phyloP scores from a whole-genome alignment of 345 rosid genomes.

The Combretum micranthum region DNA sequence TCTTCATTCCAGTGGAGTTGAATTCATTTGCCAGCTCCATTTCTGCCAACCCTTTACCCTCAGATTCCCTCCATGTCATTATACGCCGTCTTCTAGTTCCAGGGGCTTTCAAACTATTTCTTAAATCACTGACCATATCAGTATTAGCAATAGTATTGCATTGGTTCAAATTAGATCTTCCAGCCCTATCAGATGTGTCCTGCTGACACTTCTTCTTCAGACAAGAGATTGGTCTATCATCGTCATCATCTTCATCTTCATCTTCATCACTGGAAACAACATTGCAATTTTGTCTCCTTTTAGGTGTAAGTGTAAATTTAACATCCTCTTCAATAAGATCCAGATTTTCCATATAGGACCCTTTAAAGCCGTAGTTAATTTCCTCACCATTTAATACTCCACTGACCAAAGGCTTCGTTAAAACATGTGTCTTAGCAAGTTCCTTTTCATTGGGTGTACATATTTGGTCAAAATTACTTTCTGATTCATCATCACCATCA shows the following conservation, averaged over 20 bases:
- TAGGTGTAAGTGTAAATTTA: constrained; percentile 18
- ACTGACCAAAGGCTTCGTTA: constrained; percentile 1
- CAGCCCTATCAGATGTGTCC: constrained; percentile 9
- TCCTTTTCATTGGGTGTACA: constrained; percentile 3
- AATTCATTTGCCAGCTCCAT: constrained; percentile 9
- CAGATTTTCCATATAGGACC: constrained; percentile 25
- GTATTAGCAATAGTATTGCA: constrained; percentile 4
- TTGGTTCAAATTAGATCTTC: constrained; percentile 9
- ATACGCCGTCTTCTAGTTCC: constrained; percentile 24
- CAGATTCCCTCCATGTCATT: constrained; percentile 29
- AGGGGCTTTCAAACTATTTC: not conserved
- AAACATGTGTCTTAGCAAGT: constrained; percentile 5
- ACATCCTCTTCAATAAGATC: constrained; percentile 17
- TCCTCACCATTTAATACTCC: too few relatives aligned
- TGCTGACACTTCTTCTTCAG: constrained; percentile 29
- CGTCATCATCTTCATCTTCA: constrained; percentile 43
- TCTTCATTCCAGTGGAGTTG: constrained; percentile 11
- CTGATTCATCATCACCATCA: constrained; percentile 45
- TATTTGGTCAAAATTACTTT: not conserved
- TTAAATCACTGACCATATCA: not conserved
- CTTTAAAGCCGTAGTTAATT: too few relatives aligned
- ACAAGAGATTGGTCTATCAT: constrained; percentile 33
- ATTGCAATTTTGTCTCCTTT: constrained; percentile 46
- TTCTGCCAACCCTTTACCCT: constrained; percentile 11
- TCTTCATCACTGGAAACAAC: constrained; percentile 44